Percentiles rank a stretch among this genome's conserved stretches.
phyloP scores from a whole-genome alignment of 2,329 filamentous ascomycete genomes.

The Chrysosporium keratinophilum region DNA sequence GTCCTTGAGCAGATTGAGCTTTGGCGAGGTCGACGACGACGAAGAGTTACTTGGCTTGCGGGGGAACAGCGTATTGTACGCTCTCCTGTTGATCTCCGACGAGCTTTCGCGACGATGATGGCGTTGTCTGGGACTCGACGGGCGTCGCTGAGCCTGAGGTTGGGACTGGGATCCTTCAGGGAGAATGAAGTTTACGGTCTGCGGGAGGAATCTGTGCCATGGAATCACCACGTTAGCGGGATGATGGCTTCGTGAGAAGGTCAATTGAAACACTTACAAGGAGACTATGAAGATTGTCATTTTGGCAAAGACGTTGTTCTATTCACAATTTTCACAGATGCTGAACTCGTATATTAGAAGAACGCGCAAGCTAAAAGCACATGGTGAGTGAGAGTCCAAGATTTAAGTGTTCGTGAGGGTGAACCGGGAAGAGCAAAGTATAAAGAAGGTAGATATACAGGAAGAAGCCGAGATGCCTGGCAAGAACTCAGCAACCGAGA shows the following conservation, averaged over 20 bases:
- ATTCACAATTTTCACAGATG: neutral
- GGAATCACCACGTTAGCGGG: conserved; percentile 17
- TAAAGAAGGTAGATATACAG: too few species aligned
- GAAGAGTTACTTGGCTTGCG: conserved; percentile 16
- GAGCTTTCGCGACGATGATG: conserved; percentile 13
- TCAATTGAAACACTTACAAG: conserved; percentile 37
- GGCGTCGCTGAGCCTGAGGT: neutral
- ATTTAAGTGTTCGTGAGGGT: too few species aligned
- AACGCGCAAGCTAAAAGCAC: neutral
- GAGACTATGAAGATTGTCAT: conserved; percentile 52
- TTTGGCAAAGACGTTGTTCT: neutral
- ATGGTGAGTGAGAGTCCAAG: neutral
- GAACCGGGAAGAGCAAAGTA: too few species aligned
- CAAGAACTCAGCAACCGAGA: too few species aligned
- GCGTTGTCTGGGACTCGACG: conserved; percentile 9
- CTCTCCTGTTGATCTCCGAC: conserved; percentile 18
- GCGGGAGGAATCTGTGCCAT: conserved; percentile 72
- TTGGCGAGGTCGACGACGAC: neutral
- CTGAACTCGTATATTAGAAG: neutral
- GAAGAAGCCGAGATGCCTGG: too few species aligned
- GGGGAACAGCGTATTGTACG: conserved; percentile 30
- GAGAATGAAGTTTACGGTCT: conserved; percentile 79
- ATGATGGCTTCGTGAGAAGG: neutral
- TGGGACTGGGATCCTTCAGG: conserved; percentile 9
- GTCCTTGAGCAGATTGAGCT: conserved; percentile 14